phyloP scores from a whole-genome alignment of 164 flowering plant species.

The Vitis rupestris region DNA sequence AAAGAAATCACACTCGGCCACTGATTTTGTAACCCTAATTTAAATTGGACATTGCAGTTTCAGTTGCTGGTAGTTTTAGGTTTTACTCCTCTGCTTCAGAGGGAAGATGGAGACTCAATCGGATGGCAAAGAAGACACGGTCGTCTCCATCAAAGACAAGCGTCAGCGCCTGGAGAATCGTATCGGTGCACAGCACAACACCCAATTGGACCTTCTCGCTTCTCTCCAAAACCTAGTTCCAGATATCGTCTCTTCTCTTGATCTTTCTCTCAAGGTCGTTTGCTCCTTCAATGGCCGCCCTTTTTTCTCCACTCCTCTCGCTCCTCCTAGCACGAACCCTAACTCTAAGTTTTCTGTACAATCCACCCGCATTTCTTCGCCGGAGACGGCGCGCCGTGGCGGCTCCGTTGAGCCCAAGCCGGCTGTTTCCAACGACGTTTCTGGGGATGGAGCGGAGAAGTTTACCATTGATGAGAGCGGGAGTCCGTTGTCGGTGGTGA shows the following conservation, averaged over 20 bases:
- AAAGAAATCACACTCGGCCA: no score
- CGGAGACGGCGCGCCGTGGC: constrained; percentile 6
- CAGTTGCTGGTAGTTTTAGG: background rate
- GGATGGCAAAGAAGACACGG: constrained; percentile 29
- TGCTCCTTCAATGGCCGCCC: constrained; percentile 68
- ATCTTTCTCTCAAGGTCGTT: constrained; percentile 69
- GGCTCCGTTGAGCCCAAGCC: background rate
- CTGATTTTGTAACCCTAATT: no score
- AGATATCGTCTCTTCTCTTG: constrained; percentile 74
- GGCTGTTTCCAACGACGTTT: background rate
- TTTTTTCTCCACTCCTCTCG: constrained; percentile 43
- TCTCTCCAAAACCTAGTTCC: constrained; percentile 77
- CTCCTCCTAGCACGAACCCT: constrained; percentile 29
- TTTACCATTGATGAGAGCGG: constrained; percentile 41
- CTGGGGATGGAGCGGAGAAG: constrained; percentile 11
- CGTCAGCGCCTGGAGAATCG: constrained; percentile 63
- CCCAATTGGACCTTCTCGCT: constrained; percentile 62
- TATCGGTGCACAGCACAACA: constrained; percentile 37
- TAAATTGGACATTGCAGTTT: background rate
- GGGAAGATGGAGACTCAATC: constrained; percentile 36
- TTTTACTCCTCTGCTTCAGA: background rate
- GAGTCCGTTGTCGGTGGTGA: constrained; percentile 58
- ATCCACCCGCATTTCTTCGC: constrained; percentile 9
- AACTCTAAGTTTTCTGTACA: constrained; percentile 7
- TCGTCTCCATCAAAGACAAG: constrained; percentile 43